A percentile compares a stretch with the other conserved stretches of the same genome.
Evolutionary conservation across 73 alveolate genomes (phyloP).

Genomic region (Tetrahymena elliotti): DNA sequence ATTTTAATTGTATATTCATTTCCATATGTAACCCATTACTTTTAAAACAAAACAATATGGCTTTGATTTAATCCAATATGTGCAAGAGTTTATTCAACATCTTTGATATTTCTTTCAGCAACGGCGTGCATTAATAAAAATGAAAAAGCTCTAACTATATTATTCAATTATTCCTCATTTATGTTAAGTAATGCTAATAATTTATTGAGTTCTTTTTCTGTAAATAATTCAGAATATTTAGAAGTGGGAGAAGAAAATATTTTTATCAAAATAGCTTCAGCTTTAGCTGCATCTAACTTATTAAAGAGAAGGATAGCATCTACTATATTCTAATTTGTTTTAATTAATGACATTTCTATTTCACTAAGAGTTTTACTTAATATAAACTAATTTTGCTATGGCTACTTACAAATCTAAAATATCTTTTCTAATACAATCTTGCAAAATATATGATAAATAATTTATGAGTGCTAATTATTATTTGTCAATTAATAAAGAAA

Average conservation of each 20-base stretch:
- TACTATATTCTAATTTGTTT: slow-evolving; percentile 22
- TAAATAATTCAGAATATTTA: slow-evolving; percentile 14
- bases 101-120: slow-evolving; percentile 35
- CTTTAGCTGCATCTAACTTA: slow-evolving; percentile 7
- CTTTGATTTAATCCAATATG: slow-evolving; percentile 1
- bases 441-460: not conserved
- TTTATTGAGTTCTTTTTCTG: slow-evolving; percentile 26
- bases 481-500: too few relatives aligned
- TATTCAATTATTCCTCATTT: slow-evolving; percentile 9
- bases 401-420: not conserved
- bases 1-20: slow-evolving; percentile 29
- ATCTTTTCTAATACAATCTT: not conserved
- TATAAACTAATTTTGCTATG: not conserved
- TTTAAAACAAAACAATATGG: slow-evolving; percentile 12
- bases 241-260: slow-evolving; percentile 29
- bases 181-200: slow-evolving; percentile 4
- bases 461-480: not conserved
- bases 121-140: slow-evolving; percentile 35
- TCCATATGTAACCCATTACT: slow-evolving; percentile 33
- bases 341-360: not conserved
- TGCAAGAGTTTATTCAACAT: slow-evolving; percentile 23
- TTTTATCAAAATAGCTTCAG: slow-evolving; percentile 24
- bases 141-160: slow-evolving; percentile 32
- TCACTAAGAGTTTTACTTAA: not conserved
- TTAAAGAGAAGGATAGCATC: slow-evolving; percentile 23